These are phyloP conservation scores for Carex scoparia DNA, from an alignment of 176 grass and related monocot genomes.

Conservation along the genomic window DNA sequence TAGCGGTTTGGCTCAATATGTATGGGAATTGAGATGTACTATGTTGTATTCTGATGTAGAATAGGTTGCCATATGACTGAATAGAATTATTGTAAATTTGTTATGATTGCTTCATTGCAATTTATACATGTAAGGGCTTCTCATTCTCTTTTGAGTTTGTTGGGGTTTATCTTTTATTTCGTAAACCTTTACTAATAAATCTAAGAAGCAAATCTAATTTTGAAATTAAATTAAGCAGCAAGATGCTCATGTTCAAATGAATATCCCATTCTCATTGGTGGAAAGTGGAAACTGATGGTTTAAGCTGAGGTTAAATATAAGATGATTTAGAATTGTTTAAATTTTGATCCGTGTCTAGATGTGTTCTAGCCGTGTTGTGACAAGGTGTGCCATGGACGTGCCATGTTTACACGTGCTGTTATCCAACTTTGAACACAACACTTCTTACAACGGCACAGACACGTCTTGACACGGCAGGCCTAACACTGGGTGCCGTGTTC, in stretches of 20 bases:
- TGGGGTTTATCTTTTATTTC: not conserved
- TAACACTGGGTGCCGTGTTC: too few relatives aligned
- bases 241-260: not conserved
- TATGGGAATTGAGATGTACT: not conserved
- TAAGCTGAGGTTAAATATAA: not conserved
- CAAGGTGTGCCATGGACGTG: too few relatives aligned
- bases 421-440: too few relatives aligned
- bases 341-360: too few relatives aligned
- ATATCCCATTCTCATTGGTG: not conserved
- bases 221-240: not conserved
- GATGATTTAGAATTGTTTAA: not conserved
- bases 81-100: not conserved
- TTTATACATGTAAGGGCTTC: not conserved
- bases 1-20: too few relatives aligned
- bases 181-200: not conserved
- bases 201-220: not conserved
- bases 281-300: not conserved
- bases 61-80: constrained; percentile 6
- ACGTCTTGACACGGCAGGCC: too few relatives aligned
- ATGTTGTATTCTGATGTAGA: constrained; percentile 13
- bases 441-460: too few relatives aligned
- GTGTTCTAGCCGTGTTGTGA: too few relatives aligned
- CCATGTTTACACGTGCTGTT: too few relatives aligned
- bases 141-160: constrained; percentile 1
- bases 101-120: not conserved